phyloP scores from a whole-genome alignment of 306 rosid genomes.

The Cucurbita argyrosperma region DNA sequence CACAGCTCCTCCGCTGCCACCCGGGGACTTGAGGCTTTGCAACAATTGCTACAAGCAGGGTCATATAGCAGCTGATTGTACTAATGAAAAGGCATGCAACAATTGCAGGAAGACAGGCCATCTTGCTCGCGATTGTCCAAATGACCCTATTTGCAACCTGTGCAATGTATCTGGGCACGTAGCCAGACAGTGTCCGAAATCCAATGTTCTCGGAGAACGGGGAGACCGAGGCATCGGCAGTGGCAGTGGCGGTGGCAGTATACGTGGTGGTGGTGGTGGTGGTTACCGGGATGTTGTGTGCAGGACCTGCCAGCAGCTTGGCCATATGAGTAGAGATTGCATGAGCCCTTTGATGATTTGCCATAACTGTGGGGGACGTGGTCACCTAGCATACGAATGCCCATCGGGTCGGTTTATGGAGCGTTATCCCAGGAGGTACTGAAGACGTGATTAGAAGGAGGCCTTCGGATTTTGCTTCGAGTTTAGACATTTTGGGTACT shows the following conservation, averaged over 20 bases:
- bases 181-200: constrained; percentile 81
- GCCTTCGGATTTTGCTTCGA: neutral
- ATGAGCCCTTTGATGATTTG: constrained; percentile 93
- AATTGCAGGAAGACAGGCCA: constrained; percentile 96
- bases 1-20: constrained; percentile 66
- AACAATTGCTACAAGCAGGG: constrained; percentile 98
- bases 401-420: constrained; percentile 93
- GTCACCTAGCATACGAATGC: constrained; percentile 91
- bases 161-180: constrained; percentile 96
- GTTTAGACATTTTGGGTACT: neutral
- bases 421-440: constrained; percentile 84
- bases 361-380: constrained; percentile 97
- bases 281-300: constrained; percentile 66
- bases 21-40: constrained; percentile 90
- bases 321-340: constrained; percentile 97
- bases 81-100: constrained; percentile 97
- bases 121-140: constrained; percentile 95
- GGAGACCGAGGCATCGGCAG: constrained; percentile 17
- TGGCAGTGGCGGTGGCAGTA: constrained; percentile 18
- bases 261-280: constrained; percentile 19
- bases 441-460: constrained; percentile 4
- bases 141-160: constrained; percentile 79
- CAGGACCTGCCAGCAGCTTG: constrained; percentile 84
- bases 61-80: constrained; percentile 90
- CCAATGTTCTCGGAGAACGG: constrained; percentile 44